Base-by-base conservation (phyloP, 2,329 filamentous ascomycete genomes). In the Seiridium cupressi region DNA sequence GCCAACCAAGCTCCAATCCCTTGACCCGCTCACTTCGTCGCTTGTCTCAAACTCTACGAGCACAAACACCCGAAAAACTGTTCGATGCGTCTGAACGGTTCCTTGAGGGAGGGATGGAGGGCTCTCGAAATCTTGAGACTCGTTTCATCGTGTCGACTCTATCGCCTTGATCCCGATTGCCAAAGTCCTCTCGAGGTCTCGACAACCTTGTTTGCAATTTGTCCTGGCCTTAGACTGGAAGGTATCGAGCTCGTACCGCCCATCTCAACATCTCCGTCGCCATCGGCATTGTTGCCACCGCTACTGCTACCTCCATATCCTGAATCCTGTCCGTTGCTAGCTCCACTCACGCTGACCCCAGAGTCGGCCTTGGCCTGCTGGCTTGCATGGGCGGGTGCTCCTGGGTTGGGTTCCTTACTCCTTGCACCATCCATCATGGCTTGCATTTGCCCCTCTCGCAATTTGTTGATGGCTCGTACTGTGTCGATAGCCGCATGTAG, bases 401-500 rank as follows among this genome's bases (percentile, higher is more conserved):
- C 79, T 11, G 76, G 75, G 31, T 67, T 68, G 8, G 84, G 83
- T 69, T 86, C 82, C 44, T 75, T 75, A 57, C 81, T 83, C 61
- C 74, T 76, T 46, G 77, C 76, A n/a, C 86, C 86, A 66, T 89
- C 83, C 85, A 89, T 89, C 66, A 87, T 77, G 35, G 71, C 70
- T 63, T 83, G 77, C 13, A 66, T 60, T 67, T 87, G 84, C 2
- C 85, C 84, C 73, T 89, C 87, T 60, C 86, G 81, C 51, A 90
- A 76, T 76, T 89, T 90, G 75, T 90, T 89, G 71, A 90, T 90
- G 40, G 87, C 87, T 54, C 88, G 81, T 53, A 90, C 86, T 1
- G 87, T 90, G 71, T 90, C 87, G 71, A 90, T 90, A 59, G 88
- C 87, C 38, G 88, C 87, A 68, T 90, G 87, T 55, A 90, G 77